These are phyloP conservation scores for Hortaea werneckii DNA, from an alignment of 2,329 filamentous ascomycete species.

Conservation along the genomic window DNA sequence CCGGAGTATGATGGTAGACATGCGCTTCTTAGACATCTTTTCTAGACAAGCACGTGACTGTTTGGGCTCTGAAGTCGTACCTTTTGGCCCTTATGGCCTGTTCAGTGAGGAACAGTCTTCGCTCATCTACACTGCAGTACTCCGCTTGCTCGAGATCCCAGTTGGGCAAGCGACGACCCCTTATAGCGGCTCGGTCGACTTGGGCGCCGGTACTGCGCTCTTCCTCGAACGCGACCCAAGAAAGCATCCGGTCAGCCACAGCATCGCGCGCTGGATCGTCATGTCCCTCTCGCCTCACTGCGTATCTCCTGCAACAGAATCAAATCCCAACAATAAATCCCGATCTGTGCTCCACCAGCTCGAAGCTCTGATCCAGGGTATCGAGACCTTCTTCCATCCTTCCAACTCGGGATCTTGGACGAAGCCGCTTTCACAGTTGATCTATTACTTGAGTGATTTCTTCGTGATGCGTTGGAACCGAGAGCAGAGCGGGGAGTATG, in stretches of 20 bases:
- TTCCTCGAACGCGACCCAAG: conserved; percentile 87
- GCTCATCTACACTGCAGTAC: conserved; percentile 80
- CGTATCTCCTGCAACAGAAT: conserved; percentile 32
- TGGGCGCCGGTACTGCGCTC: conserved; percentile 69
- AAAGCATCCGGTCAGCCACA: conserved; percentile 84
- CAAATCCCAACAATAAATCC: conserved; percentile 57
- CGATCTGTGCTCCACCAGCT: conserved; percentile 60
- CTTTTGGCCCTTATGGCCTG: conserved; percentile 78
- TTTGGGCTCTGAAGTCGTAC: conserved; percentile 60
- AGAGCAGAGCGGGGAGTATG: conserved; percentile 84
- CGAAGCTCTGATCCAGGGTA: conserved; percentile 84
- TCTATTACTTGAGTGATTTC: conserved; percentile 86
- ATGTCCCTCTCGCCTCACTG: conserved; percentile 85
- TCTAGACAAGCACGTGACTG: conserved; percentile 81
- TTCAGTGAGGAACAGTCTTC: conserved; percentile 88
- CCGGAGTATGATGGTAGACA: conserved; percentile 76
- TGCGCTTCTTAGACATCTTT: conserved; percentile 78
- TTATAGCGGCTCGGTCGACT: conserved; percentile 71
- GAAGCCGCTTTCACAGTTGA: conserved; percentile 76
- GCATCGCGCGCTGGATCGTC: conserved; percentile 85
- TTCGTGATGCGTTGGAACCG: conserved; percentile 98
- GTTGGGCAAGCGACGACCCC: conserved; percentile 92
- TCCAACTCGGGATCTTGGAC: conserved; percentile 94
- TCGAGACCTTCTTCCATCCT: conserved; percentile 97
- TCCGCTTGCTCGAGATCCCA: conserved; percentile 86